A percentile compares a stretch with the other conserved stretches of the same genome.
phyloP scores from a whole-genome alignment of 1,284 basidiomycete genomes.

The Trametes pubescens region DNA sequence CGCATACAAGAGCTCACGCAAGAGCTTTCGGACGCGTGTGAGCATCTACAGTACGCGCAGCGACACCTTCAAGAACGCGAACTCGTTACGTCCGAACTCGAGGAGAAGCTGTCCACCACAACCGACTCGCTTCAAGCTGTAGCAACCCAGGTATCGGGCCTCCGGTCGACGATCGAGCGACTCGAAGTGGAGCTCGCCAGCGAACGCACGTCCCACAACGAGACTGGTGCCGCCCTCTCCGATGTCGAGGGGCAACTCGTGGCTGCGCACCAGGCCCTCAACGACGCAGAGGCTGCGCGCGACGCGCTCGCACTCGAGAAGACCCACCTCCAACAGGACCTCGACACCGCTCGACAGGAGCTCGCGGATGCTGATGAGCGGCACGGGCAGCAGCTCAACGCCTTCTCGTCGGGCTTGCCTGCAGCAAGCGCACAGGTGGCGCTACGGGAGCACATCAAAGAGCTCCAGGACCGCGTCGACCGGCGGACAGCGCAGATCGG shows the following conservation, averaged over 20 bases:
- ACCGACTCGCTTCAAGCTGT: constrained; percentile 40
- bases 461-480: constrained; percentile 66
- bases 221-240: constrained; percentile 48
- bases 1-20: constrained; percentile 21
- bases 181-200: constrained; percentile 46
- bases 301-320: constrained; percentile 68
- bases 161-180: constrained; percentile 41
- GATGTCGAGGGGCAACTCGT: constrained; percentile 50
- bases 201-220: constrained; percentile 45
- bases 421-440: constrained; percentile 45
- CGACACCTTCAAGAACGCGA: constrained; percentile 20
- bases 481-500: constrained; percentile 75
- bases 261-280: constrained; percentile 50
- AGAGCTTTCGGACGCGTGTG: constrained; percentile 18
- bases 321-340: constrained; percentile 66
- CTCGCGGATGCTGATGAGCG: constrained; percentile 62
- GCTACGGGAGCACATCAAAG: constrained; percentile 67
- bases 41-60: constrained; percentile 16
- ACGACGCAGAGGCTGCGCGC: constrained; percentile 66
- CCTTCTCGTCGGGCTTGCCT: constrained; percentile 63
- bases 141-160: constrained; percentile 35
- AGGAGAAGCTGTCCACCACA: constrained; percentile 21
- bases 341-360: constrained; percentile 58
- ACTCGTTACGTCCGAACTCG: constrained; percentile 11
- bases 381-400: constrained; percentile 64